Evolutionary conservation across 495 filamentous ascomycete genomes (phyloP), one percentile per base, ranked within the genome.

Genomic region (Xylaria curta): DNA sequence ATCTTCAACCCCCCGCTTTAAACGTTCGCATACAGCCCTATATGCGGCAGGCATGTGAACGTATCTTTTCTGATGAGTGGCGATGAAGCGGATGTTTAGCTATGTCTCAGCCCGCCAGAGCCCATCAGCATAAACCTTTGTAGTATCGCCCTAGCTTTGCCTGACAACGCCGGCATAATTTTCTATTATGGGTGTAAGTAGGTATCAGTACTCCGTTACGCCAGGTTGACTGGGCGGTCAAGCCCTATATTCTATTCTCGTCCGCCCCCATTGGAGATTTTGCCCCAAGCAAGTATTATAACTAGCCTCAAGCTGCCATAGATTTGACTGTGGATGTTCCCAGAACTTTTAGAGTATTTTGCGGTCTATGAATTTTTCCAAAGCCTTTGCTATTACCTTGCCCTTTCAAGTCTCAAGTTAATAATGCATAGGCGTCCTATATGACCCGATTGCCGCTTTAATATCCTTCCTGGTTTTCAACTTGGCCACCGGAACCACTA

Each of bases 181-280:
- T 15, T 44, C 4, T 13, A 13, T 0, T 21, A 5, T 13, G 10
- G n/a, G n/a, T 28, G n/a, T 4, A 47, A 46, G n/a, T n/a, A 51
- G 28, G 21, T 54, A 0, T 2, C 0, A n/a, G 10, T 1, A 13
- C 1, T 17, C 4, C 21, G 31, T 60, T 31, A 31, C 28, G 28
- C 28, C 28, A 31, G 28, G 28, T 31, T 31, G 28, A 31, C 28
- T 31, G 28, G 28, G 28, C 28, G 1, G 28, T 31, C 28, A 31
- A 3, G 28, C 28, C 28, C n/a, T 61, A n/a, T n/a, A 15, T 62
- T 38, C 60, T 62, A 62, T 62, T 62, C 60, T 44, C 3, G 60
- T 26, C 60, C 2, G 58, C 31, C 58, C 31, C 58, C 58, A 28
- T 26, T 0, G 3, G 2, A 40, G 17, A 24, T 3, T 47, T 47